A percentile compares a stretch with the other conserved stretches of the same genome.
Evolutionary conservation across 345 rosid genomes (phyloP).

Genomic region (Bruguiera parviflora): DNA sequence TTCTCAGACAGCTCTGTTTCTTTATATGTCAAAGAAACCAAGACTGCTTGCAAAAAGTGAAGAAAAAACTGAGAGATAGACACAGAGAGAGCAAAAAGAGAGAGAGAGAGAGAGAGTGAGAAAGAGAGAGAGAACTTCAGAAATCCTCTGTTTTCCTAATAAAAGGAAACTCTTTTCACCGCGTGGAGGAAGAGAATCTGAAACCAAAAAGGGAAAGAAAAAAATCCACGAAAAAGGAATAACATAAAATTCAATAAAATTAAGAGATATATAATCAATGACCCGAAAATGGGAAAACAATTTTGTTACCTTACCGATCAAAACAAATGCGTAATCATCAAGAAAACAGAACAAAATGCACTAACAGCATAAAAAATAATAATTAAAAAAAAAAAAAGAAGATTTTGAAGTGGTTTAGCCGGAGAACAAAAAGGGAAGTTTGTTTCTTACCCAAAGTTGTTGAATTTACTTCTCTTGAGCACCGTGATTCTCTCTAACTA

Average conservation of each 20-base stretch:
- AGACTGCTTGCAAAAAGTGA: conserved; percentile 1
- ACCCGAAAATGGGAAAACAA: too few relatives aligned
- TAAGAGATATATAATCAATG: background rate
- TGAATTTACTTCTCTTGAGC: background rate
- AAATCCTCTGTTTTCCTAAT: conserved; percentile 8
- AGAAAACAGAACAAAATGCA: background rate
- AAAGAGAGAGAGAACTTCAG: conserved; percentile 17
- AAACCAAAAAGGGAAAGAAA: background rate
- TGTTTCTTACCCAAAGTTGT: background rate
- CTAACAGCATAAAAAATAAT: too few relatives aligned
- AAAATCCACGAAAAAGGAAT: background rate
- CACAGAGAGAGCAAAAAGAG: background rate
- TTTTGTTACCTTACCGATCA: too few relatives aligned
- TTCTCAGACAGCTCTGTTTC: background rate
- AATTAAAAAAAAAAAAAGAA: too few relatives aligned
- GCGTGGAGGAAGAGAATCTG: background rate
- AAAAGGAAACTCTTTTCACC: background rate
- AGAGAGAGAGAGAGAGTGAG: background rate
- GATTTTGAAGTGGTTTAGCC: too few relatives aligned
- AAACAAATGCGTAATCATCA: too few relatives aligned
- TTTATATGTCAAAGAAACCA: background rate
- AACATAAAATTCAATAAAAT: background rate
- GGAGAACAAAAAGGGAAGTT: background rate
- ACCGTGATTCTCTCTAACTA: background rate
- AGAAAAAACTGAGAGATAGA: background rate